Evolutionary conservation across 1,139 yeast genomes (phyloP).

Genomic region (Nematodospora anomalae): DNA sequence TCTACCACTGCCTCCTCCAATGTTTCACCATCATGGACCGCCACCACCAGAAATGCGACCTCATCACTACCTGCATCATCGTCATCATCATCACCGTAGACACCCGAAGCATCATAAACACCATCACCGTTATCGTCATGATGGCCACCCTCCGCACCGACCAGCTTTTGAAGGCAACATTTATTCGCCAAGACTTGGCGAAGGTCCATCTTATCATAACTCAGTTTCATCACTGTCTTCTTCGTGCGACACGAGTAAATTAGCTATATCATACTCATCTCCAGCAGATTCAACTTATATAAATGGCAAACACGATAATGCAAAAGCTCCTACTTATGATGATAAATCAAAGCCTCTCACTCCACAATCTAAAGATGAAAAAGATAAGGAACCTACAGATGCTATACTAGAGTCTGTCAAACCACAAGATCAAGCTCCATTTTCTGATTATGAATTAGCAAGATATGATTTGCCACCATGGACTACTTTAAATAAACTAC

Average conservation of each 20-base stretch:
- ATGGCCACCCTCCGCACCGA: slow-evolving; percentile 4
- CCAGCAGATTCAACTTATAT: not conserved
- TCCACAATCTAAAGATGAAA: not conserved
- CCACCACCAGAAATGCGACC: slow-evolving; percentile 1
- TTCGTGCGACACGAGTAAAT: not conserved
- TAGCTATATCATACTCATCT: not conserved
- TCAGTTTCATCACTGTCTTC: not conserved
- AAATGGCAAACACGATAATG: not conserved
- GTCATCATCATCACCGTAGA: slow-evolving; percentile 8
- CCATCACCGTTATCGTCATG: slow-evolving; percentile 1
- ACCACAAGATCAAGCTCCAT: slow-evolving; percentile 6
- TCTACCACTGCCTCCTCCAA: slow-evolving; percentile 4
- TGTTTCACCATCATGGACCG: not conserved
- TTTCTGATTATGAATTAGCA: slow-evolving; percentile 14
- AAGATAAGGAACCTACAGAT: not conserved
- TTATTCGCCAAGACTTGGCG: not conserved
- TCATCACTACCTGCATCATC: slow-evolving; percentile 3
- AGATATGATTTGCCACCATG: slow-evolving; percentile 44
- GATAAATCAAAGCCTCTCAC: not conserved
- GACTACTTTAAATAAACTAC: slow-evolving; percentile 32
- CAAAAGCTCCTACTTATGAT: not conserved
- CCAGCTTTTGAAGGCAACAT: not conserved
- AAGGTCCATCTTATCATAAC: not conserved
- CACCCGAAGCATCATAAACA: not conserved
- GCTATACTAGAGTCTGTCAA: not conserved